Evolutionary conservation across 805 yeast genomes (phyloP).

Genomic region (Scheffersomyces coipomensis): DNA sequence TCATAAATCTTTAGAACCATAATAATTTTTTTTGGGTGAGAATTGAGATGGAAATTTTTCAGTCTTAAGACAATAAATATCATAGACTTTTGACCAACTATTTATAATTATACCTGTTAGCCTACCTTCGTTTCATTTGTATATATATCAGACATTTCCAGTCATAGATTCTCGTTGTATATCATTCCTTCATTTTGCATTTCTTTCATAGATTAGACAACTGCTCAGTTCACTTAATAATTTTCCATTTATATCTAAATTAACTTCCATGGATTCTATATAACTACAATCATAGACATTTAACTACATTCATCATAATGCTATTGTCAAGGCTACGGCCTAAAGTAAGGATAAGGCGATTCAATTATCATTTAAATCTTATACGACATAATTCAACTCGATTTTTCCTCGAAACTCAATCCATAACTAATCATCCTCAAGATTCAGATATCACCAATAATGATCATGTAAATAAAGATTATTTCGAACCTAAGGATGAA

Average conservation of each 20-base stretch:
- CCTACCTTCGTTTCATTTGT: too few species aligned
- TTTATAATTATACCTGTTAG: background rate
- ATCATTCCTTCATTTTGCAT: too few species aligned
- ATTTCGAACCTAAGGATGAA: constrained; percentile 6
- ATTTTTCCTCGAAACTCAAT: constrained; percentile 1
- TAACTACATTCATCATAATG: background rate
- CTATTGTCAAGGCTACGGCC: constrained; percentile 4
- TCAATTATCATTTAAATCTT: background rate
- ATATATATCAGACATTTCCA: too few species aligned
- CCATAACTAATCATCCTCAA: background rate
- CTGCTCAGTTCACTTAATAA: too few species aligned
- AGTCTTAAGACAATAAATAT: background rate
- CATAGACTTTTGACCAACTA: background rate
- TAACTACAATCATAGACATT: too few species aligned
- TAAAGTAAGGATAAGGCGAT: constrained; percentile 3
- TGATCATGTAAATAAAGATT: too few species aligned
- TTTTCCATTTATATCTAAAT: too few species aligned
- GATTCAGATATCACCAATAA: constrained; percentile 1
- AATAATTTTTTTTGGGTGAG: background rate
- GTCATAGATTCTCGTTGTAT: too few species aligned
- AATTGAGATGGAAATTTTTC: background rate
- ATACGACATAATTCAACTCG: background rate
- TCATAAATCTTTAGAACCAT: too few species aligned
- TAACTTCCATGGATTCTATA: too few species aligned
- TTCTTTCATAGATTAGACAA: too few species aligned